Base-by-base conservation (phyloP, 345 rosid species). In the Murraya paniculata region DNA sequence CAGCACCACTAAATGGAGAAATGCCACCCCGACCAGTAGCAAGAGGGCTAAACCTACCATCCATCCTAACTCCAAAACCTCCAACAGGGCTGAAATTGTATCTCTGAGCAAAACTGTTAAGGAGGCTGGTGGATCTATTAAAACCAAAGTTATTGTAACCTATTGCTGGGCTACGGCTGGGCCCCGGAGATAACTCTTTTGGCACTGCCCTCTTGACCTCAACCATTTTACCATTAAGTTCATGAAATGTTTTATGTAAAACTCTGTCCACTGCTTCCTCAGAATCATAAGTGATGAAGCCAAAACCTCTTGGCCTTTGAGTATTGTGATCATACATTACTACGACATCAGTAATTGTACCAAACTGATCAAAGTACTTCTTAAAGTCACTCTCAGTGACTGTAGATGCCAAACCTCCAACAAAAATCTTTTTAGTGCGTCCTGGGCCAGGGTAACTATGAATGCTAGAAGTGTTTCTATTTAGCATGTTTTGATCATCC, bases 251-350 rank as follows among this genome's bases (percentile, higher is more conserved):
- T 82, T 86, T 91, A 79, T 86, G 90, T 81, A 96, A 91, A 80
- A 92, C 99, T 82, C 88, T 83, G 57, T 96, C 98, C 64, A 96
- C 97, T 33, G 99, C 90, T 71, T 96, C 99, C 79, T 96, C 98
- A 0, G 92, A 84, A 85, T 94, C 98, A 79, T 83, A 96, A 56
- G 99, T 94, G 78, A 96, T 96, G 93, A 96, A 96, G 79, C 99
- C 98, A 75, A 94, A 96, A 66, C 99, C 99, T 89, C 99, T 90
- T 75, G 98, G 99, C 83, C 99, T 88, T 78, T 91, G 98, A 30
- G 98, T 96, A 73, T 92, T 96, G 86, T 96, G 99, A 85, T 96
- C 99, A 80, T 96, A 94, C 99, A 96, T 96, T 61, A 96, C 98
- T 66, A 94, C 98, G 78, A 94, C 98, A 77, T 96, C 99, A 28